Base-by-base conservation (phyloP, 2,329 filamentous ascomycete species). In the Cordyceps javanica region DNA sequence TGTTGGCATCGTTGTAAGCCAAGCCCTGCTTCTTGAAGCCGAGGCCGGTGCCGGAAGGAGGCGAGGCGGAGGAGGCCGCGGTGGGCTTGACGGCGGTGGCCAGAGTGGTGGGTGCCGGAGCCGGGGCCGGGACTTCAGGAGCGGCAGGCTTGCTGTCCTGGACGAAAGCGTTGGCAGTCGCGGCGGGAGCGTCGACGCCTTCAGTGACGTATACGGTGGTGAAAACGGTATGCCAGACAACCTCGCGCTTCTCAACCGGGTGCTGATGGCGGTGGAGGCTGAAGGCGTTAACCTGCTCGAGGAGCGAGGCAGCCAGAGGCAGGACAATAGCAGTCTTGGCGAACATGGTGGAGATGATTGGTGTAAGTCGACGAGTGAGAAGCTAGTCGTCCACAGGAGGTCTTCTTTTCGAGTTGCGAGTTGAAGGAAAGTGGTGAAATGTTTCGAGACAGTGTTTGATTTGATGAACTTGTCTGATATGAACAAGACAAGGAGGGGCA, bases 1-100 rank as follows among this genome's bases (percentile, higher is more conserved):
- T 74, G 28, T 63, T 64, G 57, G 77, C 77, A 32, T 82, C 74
- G 71, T 89, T 89, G 80, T 86, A 90, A 52, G 82, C 82, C 51
- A 89, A 71, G 71, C 87, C 87, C 68, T 86, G 85, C 82, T 88
- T 87, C 65, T 46, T 21, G 19, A 45, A 38, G 57, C 32, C 48
- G 7, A 57, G 51, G 28, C 16, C 46, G 32, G 42, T 21, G 41
- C 39, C 26, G 48, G 41, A 5, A 9, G 41, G 34, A 39, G 52
- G 26, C 19, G 59, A 53, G 44, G 50, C 55, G 23, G 48, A 55
- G 8, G 54, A 49, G 5, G 34, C 21, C 19, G 30, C 11, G 19
- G 30, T 6, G 41, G 38, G 64, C 57, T 65, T 68, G 53, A 66
- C 61, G 21, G 63, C 59, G 41, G 64, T 65, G 58, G 59, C 51